Conservation (phyloP, 352 stramenopile genomes). For the Aphanomyces cochlioides region DNA sequence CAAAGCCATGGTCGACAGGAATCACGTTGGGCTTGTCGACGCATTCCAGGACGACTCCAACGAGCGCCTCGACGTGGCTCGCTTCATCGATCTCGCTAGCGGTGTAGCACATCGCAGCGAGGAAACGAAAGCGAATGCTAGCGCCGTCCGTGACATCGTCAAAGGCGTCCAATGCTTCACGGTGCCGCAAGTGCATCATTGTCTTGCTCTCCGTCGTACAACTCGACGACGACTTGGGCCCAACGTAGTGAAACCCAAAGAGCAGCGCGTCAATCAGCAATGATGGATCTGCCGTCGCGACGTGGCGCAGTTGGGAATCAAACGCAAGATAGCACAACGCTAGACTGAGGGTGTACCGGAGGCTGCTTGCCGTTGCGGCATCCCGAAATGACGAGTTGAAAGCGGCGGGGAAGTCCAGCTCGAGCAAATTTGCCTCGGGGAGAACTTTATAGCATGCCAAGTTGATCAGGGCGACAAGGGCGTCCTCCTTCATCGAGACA, state of each 20-base stretch:
- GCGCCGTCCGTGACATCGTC: conserved; percentile 9
- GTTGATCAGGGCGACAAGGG: conserved; percentile 60
- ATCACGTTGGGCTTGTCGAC: conserved; percentile 33
- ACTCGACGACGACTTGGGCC: conserved; percentile 28
- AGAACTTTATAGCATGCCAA: conserved; percentile 35
- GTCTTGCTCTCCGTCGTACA: neutral
- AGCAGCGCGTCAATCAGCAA: conserved; percentile 35
- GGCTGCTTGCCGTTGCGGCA: conserved; percentile 32
- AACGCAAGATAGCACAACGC: conserved; percentile 70
- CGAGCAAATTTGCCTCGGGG: conserved; percentile 41
- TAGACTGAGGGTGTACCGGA: conserved; percentile 60
- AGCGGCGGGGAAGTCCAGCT: conserved; percentile 49
- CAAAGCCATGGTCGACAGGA: conserved; percentile 30
- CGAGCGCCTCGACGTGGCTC: conserved; percentile 56
- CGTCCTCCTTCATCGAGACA: conserved; percentile 48
- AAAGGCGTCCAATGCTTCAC: conserved; percentile 16
- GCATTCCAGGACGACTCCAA: conserved; percentile 49
- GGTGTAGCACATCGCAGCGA: conserved; percentile 62
- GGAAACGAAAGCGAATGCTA: conserved; percentile 38
- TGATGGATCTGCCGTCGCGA: conserved; percentile 57
- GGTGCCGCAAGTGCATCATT: neutral
- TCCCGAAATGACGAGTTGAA: conserved; percentile 57
- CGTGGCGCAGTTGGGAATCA: conserved; percentile 55
- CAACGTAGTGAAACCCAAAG: conserved; percentile 21
- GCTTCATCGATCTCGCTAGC: conserved; percentile 58